These are phyloP conservation scores for Macrolepiota dolichaula DNA, from an alignment of 768 basidiomycete genomes.

Conservation along the genomic window DNA sequence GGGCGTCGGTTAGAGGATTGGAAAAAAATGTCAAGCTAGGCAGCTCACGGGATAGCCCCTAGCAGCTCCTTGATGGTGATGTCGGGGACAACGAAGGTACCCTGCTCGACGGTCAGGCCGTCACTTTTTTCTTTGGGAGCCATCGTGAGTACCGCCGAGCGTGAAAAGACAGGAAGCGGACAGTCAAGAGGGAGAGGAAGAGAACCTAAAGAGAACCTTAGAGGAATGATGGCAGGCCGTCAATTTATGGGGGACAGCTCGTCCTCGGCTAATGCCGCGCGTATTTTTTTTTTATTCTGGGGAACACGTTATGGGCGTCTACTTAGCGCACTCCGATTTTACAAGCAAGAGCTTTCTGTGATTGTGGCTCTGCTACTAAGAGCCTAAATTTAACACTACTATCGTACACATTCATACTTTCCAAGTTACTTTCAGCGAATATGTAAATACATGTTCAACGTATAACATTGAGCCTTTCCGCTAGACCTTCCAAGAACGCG, in stretches of 20 bases:
- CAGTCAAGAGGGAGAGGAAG: slow-evolving; percentile 9
- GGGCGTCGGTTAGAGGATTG: slow-evolving; percentile 1
- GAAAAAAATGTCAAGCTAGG: not conserved
- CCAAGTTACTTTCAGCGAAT: not conserved
- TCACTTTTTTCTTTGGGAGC: slow-evolving; percentile 28
- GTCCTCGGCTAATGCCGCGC: slow-evolving; percentile 15
- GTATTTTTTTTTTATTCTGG: slow-evolving; percentile 6
- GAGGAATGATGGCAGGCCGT: slow-evolving; percentile 5
- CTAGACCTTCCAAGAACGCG: slow-evolving; percentile 61
- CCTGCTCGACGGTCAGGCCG: slow-evolving; percentile 47
- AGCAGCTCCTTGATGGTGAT: slow-evolving; percentile 86
- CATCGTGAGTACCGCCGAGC: slow-evolving; percentile 21
- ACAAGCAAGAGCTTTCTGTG: not conserved
- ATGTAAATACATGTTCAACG: slow-evolving; percentile 18
- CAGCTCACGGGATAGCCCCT: slow-evolving; percentile 73
- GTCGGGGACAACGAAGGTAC: slow-evolving; percentile 70
- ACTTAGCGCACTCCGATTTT: not conserved
- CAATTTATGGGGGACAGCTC: slow-evolving; percentile 25
- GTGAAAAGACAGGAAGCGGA: slow-evolving; percentile 12
- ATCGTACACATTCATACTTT: not conserved
- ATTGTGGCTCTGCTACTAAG: not conserved
- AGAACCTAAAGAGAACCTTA: slow-evolving; percentile 4
- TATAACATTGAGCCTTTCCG: slow-evolving; percentile 46
- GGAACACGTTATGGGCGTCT: not conserved
- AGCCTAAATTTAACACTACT: not conserved